Evolutionary conservation across 108 stramenopile genomes (phyloP), one percentile per base, ranked within the genome.

Genomic region (Nitzschia palea): DNA sequence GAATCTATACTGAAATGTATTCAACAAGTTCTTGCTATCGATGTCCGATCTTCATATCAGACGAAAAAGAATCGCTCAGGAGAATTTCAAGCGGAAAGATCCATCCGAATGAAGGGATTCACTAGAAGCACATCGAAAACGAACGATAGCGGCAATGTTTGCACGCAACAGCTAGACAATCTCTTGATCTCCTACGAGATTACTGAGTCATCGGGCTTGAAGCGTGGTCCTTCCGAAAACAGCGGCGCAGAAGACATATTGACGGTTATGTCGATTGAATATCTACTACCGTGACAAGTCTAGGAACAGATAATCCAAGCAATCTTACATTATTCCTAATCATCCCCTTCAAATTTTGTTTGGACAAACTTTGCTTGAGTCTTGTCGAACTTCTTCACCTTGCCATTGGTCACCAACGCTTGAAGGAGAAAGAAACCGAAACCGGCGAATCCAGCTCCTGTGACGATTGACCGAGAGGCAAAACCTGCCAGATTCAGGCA

Each of bases 351-450:
- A 78, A 91, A 91, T 34, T 78, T 78, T 14, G 83, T 83, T 53
- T 77, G 73, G 15, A 68, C 68, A 65, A 82, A 91, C 61, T 91
- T 91, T 23, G 81, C 76, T 62, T 92, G 90, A 0, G 89, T 94
- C 77, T 94, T 94, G 76, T 94, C 93, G 63, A 91, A 94, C 70
- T 91, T 94, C 40, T 86, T 88, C 27, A 94, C 74, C 77, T 91
- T 89, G 20, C 78, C 52, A 55, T 79, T 82, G 12, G 86, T 78
- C 51, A 88, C 62, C 25, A 88, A 74, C 9, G 88, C 85, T 62
- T 90, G 86, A 26, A 89, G 76, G 2, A 77, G 70, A 69, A 91
- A 86, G 40, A 81, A 83, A 0, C 83, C 73, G 47, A 88, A 88
- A 17, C 88, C 90, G 23, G 71, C 76, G 2, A 74, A 48, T 48